Percentiles rank a stretch among this genome's conserved stretches.
These are phyloP conservation scores for Scheffersomyces titani DNA, from an alignment of 1,139 yeast species.

Conservation along the genomic window DNA sequence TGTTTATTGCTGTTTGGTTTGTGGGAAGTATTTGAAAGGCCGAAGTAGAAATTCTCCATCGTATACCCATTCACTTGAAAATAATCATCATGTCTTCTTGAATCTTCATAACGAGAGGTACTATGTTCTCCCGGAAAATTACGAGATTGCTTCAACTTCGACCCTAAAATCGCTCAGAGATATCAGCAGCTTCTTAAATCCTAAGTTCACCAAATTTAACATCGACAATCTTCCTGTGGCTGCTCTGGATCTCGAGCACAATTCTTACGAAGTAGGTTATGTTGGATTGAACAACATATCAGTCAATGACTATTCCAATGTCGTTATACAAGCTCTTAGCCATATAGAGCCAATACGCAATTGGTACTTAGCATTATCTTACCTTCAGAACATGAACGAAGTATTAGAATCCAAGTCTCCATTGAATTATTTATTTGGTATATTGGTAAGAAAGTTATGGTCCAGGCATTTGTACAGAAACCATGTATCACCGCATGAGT, in stretches of 20 bases:
- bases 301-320: slow-evolving; percentile 54
- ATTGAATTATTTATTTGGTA: slow-evolving; percentile 37
- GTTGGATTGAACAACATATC: slow-evolving; percentile 62
- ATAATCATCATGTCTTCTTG: slow-evolving; percentile 63
- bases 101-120: slow-evolving; percentile 51
- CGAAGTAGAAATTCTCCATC: slow-evolving; percentile 65
- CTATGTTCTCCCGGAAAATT: slow-evolving; percentile 64
- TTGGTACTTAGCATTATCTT: slow-evolving; percentile 38
- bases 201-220: slow-evolving; percentile 40
- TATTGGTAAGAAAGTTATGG: slow-evolving; percentile 65
- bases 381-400: slow-evolving; percentile 8
- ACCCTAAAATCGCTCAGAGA: slow-evolving; percentile 44
- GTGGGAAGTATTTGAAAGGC: slow-evolving; percentile 78
- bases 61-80: slow-evolving; percentile 63
- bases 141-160: slow-evolving; percentile 31
- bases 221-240: slow-evolving; percentile 22
- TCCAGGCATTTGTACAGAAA: slow-evolving; percentile 55
- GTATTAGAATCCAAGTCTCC: slow-evolving; percentile 17
- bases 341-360: slow-evolving; percentile 59
- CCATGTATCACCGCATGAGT: slow-evolving; percentile 70
- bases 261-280: slow-evolving; percentile 59
- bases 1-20: slow-evolving; percentile 70
- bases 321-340: slow-evolving; percentile 53
- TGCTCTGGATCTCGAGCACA: slow-evolving; percentile 43
- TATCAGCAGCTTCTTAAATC: slow-evolving; percentile 54